Conservation (phyloP, 768 basidiomycete genomes). For the Collybia sp. region DNA sequence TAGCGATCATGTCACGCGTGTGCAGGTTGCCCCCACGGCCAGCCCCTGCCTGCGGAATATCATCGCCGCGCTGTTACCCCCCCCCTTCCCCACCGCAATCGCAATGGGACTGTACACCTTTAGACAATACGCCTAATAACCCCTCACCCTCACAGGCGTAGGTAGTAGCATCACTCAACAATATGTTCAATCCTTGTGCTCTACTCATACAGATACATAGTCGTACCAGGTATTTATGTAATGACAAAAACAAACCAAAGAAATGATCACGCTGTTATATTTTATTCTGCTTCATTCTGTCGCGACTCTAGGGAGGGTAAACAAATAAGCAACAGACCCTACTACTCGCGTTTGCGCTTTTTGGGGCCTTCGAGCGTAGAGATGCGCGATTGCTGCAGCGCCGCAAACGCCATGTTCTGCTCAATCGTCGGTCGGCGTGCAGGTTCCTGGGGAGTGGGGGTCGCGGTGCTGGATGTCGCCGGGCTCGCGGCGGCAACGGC, state of each 20-base stretch:
- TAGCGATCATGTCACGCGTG: slow-evolving; percentile 36
- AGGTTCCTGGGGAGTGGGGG: slow-evolving; percentile 32
- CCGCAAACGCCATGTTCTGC: slow-evolving; percentile 83
- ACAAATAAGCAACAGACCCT: too few species aligned
- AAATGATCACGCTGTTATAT: too few species aligned
- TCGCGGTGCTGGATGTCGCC: slow-evolving; percentile 24
- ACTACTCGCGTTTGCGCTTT: slow-evolving; percentile 1
- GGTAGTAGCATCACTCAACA: slow-evolving; percentile 9
- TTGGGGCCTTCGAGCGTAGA: slow-evolving; percentile 9
- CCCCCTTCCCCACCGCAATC: slow-evolving; percentile 2
- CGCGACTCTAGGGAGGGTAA: too few species aligned
- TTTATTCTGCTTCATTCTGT: too few species aligned
- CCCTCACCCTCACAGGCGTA: slow-evolving; percentile 9
- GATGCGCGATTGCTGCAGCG: slow-evolving; percentile 48
- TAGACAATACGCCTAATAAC: slow-evolving; percentile 8
- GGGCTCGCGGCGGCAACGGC: slow-evolving; percentile 12
- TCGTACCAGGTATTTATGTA: slow-evolving; percentile 15
- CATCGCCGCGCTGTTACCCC: slow-evolving; percentile 11
- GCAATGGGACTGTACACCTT: slow-evolving; percentile 3
- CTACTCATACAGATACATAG: slow-evolving; percentile 14
- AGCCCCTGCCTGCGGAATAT: too few species aligned
- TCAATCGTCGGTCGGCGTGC: slow-evolving; percentile 67
- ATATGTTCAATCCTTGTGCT: slow-evolving; percentile 14
- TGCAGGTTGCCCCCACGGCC: slow-evolving; percentile 3
- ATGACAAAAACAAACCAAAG: neutral